phyloP scores from a whole-genome alignment of 768 basidiomycete species.

The Trametes coccinea region DNA sequence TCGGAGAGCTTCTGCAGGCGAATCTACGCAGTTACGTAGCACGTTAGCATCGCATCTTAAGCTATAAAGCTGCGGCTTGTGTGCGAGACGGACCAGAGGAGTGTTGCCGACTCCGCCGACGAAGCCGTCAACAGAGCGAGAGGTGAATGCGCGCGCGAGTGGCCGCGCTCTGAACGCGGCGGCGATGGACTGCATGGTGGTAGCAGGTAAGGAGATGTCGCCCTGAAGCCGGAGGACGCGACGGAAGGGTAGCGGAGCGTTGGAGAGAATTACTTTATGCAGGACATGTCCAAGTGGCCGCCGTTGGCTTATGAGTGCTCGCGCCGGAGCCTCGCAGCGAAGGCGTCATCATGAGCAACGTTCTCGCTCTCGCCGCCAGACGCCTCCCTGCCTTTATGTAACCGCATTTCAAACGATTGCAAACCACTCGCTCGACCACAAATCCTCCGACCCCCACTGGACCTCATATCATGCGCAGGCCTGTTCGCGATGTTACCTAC shows the following conservation, averaged over 20 bases:
- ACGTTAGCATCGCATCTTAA: neutral
- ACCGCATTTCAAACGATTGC: slow-evolving; percentile 17
- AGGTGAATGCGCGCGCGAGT: slow-evolving; percentile 33
- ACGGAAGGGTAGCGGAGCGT: neutral
- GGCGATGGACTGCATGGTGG: slow-evolving; percentile 24
- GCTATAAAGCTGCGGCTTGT: too few relatives aligned
- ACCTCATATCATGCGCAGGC: too few relatives aligned
- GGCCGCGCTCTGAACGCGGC: slow-evolving; percentile 19
- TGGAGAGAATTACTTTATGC: neutral
- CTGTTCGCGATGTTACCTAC: neutral
- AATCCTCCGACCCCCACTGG: neutral
- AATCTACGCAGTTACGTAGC: slow-evolving; percentile 51
- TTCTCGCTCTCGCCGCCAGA: slow-evolving; percentile 1
- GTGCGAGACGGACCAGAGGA: slow-evolving; percentile 59
- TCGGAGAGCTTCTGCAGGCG: slow-evolving; percentile 80
- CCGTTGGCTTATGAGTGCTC: slow-evolving; percentile 6
- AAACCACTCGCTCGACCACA: neutral
- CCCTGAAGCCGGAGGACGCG: too few relatives aligned
- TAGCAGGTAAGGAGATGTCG: neutral
- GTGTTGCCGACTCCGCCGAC: slow-evolving; percentile 91
- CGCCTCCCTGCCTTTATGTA: neutral
- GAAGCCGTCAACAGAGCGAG: slow-evolving; percentile 67
- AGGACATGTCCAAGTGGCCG: neutral
- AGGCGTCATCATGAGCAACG: slow-evolving; percentile 31
- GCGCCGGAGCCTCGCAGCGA: slow-evolving; percentile 3